These are phyloP conservation scores for Encephalitozoon hellem DNA, from an alignment of 371 early-diverging fungal genomes.

Conservation along the genomic window DNA sequence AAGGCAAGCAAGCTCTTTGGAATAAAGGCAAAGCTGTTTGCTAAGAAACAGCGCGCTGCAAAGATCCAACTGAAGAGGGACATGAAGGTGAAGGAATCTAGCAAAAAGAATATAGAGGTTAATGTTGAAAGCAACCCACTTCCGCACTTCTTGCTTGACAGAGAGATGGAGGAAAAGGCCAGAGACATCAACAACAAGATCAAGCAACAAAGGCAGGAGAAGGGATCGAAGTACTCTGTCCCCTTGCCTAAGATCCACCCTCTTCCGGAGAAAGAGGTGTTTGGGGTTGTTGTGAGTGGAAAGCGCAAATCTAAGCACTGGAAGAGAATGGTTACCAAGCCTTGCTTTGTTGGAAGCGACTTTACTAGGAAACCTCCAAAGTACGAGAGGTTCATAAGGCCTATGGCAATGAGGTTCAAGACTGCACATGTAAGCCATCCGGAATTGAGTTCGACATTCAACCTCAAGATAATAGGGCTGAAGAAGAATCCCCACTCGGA, in stretches of 20 bases:
- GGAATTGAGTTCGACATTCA: slow-evolving; percentile 92
- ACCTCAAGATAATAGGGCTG: slow-evolving; percentile 89
- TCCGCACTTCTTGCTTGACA: slow-evolving; percentile 93
- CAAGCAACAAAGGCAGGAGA: slow-evolving; percentile 98
- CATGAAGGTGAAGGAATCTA: slow-evolving; percentile 74
- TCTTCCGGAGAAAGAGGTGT: slow-evolving; percentile 95
- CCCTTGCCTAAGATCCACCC: slow-evolving; percentile 95
- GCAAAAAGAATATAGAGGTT: slow-evolving; percentile 81
- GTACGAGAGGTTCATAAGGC: slow-evolving; percentile 97
- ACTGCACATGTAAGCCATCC: slow-evolving; percentile 98
- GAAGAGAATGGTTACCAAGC: slow-evolving; percentile 98
- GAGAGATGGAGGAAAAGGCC: slow-evolving; percentile 77
- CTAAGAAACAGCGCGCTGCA: slow-evolving; percentile 91
- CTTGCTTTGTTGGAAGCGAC: slow-evolving; percentile 95
- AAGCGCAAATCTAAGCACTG: slow-evolving; percentile 83
- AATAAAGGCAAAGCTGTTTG: slow-evolving; percentile 90
- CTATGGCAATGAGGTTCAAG: slow-evolving; percentile 94
- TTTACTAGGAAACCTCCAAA: slow-evolving; percentile 99
- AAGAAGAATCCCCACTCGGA: slow-evolving; percentile 97
- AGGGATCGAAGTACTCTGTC: slow-evolving; percentile 91
- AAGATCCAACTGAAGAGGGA: slow-evolving; percentile 99
- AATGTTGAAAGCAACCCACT: slow-evolving; percentile 76
- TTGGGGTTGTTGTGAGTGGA: slow-evolving; percentile 90
- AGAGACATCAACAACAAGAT: slow-evolving; percentile 93
- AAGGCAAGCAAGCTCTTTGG: slow-evolving; percentile 91